These are phyloP conservation scores for Grosmannia clavigera DNA, from an alignment of 2,329 filamentous ascomycete species.

Conservation along the genomic window DNA sequence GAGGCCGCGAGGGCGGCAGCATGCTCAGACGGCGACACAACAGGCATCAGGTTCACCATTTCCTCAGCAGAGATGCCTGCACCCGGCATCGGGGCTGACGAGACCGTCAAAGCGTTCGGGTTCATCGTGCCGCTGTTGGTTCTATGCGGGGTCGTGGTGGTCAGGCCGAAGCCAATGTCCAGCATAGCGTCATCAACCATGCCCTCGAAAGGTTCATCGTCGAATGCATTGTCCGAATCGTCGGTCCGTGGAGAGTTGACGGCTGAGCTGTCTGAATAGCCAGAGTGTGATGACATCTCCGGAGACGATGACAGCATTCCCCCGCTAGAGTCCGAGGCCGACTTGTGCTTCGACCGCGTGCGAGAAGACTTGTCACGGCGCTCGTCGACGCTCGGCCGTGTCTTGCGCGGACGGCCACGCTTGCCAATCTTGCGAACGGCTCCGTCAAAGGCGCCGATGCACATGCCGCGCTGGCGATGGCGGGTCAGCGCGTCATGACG, in stretches of 20 bases:
- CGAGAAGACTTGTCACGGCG: conserved; percentile 44
- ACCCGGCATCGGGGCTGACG: conserved; percentile 27
- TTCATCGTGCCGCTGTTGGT: neutral
- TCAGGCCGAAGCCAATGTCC: conserved; percentile 8
- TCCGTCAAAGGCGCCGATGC: conserved; percentile 85
- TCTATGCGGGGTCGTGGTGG: conserved; percentile 3
- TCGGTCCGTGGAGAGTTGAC: conserved; percentile 38
- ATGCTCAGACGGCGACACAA: conserved; percentile 15
- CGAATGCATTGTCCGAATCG: conserved; percentile 28
- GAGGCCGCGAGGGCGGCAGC: conserved; percentile 22
- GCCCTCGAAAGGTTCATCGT: conserved; percentile 21
- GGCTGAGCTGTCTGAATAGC: conserved; percentile 43
- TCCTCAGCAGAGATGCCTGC: conserved; percentile 7
- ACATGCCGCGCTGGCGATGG: conserved; percentile 92
- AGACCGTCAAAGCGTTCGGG: conserved; percentile 13
- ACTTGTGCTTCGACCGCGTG: conserved; percentile 43
- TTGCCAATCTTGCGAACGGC: conserved; percentile 47
- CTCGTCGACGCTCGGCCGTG: conserved; percentile 43
- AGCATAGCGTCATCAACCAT: conserved; percentile 32
- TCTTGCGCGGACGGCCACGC: conserved; percentile 52
- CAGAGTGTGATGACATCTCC: conserved; percentile 37
- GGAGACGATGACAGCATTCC: conserved; percentile 30
- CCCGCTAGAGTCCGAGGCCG: conserved; percentile 16
- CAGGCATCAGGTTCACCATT: conserved; percentile 15
- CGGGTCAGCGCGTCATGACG: conserved; percentile 90